A percentile compares a stretch with the other conserved stretches of the same genome.
Conservation (phyloP, 1,139 yeast species). For the Lodderomyces oxycetoniae region DNA sequence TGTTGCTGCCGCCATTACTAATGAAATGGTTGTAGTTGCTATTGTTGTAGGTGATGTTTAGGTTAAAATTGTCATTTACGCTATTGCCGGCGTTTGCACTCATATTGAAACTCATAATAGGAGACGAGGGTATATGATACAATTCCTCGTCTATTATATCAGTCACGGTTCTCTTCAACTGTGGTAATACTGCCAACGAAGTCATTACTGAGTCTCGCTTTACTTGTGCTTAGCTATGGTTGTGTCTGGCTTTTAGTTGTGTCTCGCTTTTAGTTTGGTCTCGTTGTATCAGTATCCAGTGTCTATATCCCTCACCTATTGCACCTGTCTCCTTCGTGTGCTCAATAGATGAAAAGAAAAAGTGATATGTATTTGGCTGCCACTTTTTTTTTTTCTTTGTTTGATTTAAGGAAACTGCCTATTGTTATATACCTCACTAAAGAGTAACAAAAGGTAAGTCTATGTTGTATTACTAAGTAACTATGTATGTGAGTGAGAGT, state of each 20-base stretch:
- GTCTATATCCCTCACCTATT: no score
- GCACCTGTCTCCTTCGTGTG: no score
- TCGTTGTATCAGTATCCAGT: no score
- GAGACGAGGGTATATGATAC: slow-evolving; percentile 41
- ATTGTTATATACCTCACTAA: no score
- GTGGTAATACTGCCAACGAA: slow-evolving; percentile 44
- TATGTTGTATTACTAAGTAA: no score
- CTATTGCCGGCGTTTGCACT: slow-evolving; percentile 3
- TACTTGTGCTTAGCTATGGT: not conserved
- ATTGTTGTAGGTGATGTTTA: slow-evolving; percentile 2
- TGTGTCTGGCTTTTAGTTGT: not conserved
- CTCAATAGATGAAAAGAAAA: no score
- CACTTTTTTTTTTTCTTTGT: no score
- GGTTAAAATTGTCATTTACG: slow-evolving; percentile 2
- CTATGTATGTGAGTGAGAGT: not conserved
- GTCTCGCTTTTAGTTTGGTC: no score
- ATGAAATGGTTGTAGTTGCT: not conserved
- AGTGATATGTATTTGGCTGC: no score
- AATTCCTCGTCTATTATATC: slow-evolving; percentile 66
- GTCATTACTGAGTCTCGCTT: slow-evolving; percentile 26
- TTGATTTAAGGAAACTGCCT: no score
- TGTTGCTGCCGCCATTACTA: no score
- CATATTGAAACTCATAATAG: slow-evolving; percentile 10
- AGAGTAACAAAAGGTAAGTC: no score
- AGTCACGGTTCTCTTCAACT: slow-evolving; percentile 49